Evolutionary conservation across 2,329 filamentous ascomycete genomes (phyloP), one percentile per base, ranked within the genome.

Genomic region (Epichloe uncinata): DNA sequence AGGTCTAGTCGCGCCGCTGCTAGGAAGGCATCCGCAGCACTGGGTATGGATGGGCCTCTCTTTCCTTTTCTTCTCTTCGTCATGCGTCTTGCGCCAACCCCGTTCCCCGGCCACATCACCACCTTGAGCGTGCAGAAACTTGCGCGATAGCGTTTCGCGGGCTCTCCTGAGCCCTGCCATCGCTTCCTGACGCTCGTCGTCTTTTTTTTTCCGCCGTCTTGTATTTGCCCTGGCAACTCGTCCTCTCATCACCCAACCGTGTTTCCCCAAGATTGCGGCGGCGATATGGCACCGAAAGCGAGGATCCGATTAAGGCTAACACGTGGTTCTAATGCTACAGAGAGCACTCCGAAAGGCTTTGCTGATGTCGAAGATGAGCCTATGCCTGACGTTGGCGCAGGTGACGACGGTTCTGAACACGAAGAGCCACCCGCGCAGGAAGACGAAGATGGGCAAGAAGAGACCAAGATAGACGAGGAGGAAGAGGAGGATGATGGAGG

Each of bases 1-100:
- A 67, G 73, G 61, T 74, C 73, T 55, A 73, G 73, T 54, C 72
- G 73, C 64, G 73, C 73, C 56, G 73, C 73, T 54, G 73, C 73
- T 43, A 75, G 73, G 64, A 72, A 71, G 61, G 73, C 73, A 53
- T 71, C 73, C 53, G 73, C 73, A 55, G 73, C 73, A 55, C 64
- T 77, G 57, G 73, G 73, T 77, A 67, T 61, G 72, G 66, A 67
- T 62, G 72, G 66, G 50, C 46, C 22, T 36, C 50, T 46, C 6
- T 26, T 35, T 44, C 41, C 37, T 33, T 51, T 52, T 18, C 44
- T 50, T 36, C 11, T 18, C 26, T 35, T 40, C 26, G 45, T 7
- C 16, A 22, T 34, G 16, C 46, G 26, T 47, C 15, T 45, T 47
- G 51, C 43, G 42, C 48, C 45, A 20, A 40, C 15, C 15, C 15